Conservation (phyloP, 2,329 filamentous ascomycete species). For the Colletotrichum eremochloae region DNA sequence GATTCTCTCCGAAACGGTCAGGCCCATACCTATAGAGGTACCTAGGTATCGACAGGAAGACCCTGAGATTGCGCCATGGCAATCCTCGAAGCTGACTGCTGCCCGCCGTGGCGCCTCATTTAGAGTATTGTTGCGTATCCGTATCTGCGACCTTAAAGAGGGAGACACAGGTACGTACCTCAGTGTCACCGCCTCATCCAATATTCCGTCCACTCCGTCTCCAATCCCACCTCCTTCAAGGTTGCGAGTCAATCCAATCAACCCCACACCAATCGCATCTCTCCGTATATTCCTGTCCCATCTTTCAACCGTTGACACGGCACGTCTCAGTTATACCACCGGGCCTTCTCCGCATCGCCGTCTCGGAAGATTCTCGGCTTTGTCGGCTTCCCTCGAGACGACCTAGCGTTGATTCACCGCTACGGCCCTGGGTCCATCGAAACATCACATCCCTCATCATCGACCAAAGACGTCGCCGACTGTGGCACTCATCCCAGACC, state of each 20-base stretch:
- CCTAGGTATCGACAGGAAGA: conserved; percentile 18
- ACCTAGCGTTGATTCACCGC: background rate
- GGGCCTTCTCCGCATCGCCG: background rate
- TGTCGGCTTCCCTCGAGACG: background rate
- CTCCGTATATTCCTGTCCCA: background rate
- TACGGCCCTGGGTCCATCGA: conserved; percentile 1
- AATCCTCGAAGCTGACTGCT: background rate
- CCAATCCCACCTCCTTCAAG: conserved; percentile 16
- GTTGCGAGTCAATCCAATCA: conserved; percentile 12
- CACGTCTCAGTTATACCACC: background rate
- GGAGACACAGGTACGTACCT: too few relatives aligned
- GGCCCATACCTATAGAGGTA: background rate
- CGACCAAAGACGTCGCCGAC: conserved; percentile 3
- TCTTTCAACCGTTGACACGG: background rate
- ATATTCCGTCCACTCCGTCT: background rate
- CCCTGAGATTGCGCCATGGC: conserved; percentile 38
- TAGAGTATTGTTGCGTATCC: too few relatives aligned
- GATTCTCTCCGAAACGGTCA: conserved; percentile 34
- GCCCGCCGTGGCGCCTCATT: background rate
- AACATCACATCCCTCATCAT: background rate
- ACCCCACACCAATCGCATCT: background rate
- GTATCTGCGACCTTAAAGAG: too few relatives aligned
- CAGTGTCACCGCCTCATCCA: background rate
- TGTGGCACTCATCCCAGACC: background rate
- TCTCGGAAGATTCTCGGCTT: conserved; percentile 5